A percentile compares a stretch with the other conserved stretches of the same genome.
phyloP scores from a whole-genome alignment of 2,329 filamentous ascomycete genomes.

The Clonostachys solani region DNA sequence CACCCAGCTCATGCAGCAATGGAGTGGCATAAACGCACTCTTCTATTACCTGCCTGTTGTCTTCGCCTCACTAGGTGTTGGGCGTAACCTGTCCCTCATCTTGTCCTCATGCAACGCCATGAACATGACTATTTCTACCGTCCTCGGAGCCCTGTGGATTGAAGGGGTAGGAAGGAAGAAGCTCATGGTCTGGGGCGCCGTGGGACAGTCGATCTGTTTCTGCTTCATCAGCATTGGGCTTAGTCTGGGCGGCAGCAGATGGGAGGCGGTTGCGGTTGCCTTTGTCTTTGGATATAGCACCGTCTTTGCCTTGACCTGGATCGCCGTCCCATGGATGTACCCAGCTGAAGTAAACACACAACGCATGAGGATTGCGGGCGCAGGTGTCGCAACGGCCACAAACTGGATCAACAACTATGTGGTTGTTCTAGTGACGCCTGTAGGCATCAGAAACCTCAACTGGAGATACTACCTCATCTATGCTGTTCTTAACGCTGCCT shows the following conservation, averaged over 20 bases:
- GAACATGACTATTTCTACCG: slow-evolving; percentile 2
- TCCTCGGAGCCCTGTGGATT: slow-evolving; percentile 1
- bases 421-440: slow-evolving; percentile 28
- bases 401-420: slow-evolving; percentile 23
- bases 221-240: background rate
- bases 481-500: slow-evolving; percentile 39
- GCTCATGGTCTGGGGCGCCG: background rate
- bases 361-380: slow-evolving; percentile 23
- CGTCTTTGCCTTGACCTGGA: slow-evolving; percentile 16
- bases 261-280: slow-evolving; percentile 10
- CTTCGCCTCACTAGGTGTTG: background rate
- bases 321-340: slow-evolving; percentile 15
- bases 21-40: slow-evolving; percentile 7
- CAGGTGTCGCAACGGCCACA: slow-evolving; percentile 21
- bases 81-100: slow-evolving; percentile 3
- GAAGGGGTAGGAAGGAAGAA: slow-evolving; percentile 9
- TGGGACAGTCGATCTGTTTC: background rate
- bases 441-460: slow-evolving; percentile 33
- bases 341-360: slow-evolving; percentile 26
- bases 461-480: slow-evolving; percentile 51
- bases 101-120: slow-evolving; percentile 5
- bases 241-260: background rate
- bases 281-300: slow-evolving; percentile 23
- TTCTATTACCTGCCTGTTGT: slow-evolving; percentile 5
- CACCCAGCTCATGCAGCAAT: slow-evolving; percentile 8